Percentiles rank a stretch among this genome's conserved stretches.
Evolutionary conservation across 352 stramenopile genomes (phyloP).

Genomic region (Phytophthora citricola): DNA sequence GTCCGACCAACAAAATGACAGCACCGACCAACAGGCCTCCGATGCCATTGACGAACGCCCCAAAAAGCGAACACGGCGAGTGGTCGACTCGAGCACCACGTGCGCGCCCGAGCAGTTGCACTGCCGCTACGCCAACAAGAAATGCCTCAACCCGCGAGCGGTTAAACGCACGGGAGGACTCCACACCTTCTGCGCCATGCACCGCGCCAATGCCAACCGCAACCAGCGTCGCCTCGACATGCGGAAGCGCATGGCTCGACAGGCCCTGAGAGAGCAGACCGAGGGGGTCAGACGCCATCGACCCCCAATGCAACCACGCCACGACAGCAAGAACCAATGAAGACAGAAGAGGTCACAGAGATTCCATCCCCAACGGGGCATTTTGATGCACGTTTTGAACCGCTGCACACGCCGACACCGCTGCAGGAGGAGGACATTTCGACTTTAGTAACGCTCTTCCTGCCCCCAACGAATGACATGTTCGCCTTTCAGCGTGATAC

Average conservation of each 20-base stretch:
- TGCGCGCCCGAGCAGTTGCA: conserved; percentile 47
- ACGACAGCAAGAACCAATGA: conserved; percentile 1
- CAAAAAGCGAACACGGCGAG: conserved; percentile 33
- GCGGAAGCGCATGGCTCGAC: conserved; percentile 54
- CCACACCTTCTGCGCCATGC: conserved; percentile 70
- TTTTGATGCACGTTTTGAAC: conserved; percentile 37
- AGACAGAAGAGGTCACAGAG: conserved; percentile 1
- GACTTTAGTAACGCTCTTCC: conserved; percentile 48
- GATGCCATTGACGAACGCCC: conserved; percentile 3
- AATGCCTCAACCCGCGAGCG: conserved; percentile 56
- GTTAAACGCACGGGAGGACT: conserved; percentile 63
- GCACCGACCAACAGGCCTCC: conserved; percentile 6
- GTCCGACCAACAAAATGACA: conserved; percentile 18
- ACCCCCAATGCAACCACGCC: conserved; percentile 6
- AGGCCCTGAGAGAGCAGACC: conserved; percentile 20
- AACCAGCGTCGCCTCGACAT: conserved; percentile 72
- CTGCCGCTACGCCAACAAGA: conserved; percentile 75
- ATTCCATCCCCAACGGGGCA: conserved; percentile 1
- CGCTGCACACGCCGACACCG: conserved; percentile 46
- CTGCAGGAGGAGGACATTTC: conserved; percentile 51
- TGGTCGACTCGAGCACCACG: conserved; percentile 40
- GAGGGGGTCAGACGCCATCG: background rate
- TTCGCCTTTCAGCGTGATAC: conserved; percentile 12
- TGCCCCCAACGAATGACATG: conserved; percentile 9
- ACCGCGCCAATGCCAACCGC: conserved; percentile 71